phyloP scores from a whole-genome alignment of 2,329 filamentous ascomycete genomes.

The Fusarium pseudocircinatum region DNA sequence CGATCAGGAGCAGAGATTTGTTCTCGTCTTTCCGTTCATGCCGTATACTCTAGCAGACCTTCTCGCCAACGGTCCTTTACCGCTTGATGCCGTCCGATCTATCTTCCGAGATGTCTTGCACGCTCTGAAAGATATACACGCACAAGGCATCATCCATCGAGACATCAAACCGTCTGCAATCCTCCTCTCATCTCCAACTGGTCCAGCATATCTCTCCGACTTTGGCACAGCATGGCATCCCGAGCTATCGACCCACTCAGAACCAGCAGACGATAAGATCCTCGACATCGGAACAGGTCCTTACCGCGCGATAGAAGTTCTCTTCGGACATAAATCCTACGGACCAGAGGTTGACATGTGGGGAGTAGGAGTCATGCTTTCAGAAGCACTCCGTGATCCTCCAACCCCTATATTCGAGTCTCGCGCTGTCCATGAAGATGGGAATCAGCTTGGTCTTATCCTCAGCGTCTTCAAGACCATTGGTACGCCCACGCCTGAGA shows the following conservation, averaged over 20 bases:
- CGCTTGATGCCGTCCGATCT: slow-evolving; percentile 45
- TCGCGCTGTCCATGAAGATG: slow-evolving; percentile 76
- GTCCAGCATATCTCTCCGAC: slow-evolving; percentile 83
- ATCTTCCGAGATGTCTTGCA: slow-evolving; percentile 74
- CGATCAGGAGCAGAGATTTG: slow-evolving; percentile 74
- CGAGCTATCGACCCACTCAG: slow-evolving; percentile 64
- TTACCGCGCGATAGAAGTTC: slow-evolving; percentile 88
- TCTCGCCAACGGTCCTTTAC: slow-evolving; percentile 59
- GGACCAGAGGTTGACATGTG: slow-evolving; percentile 83
- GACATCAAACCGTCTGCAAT: slow-evolving; percentile 95
- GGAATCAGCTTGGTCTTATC: slow-evolving; percentile 90
- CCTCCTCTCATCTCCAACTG: slow-evolving; percentile 71
- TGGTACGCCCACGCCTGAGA: slow-evolving; percentile 82
- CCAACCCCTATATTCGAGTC: slow-evolving; percentile 82
- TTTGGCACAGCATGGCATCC: slow-evolving; percentile 93
- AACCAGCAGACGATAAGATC: slow-evolving; percentile 78
- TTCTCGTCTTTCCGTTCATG: slow-evolving; percentile 88
- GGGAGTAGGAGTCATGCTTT: slow-evolving; percentile 85
- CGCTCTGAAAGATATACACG: slow-evolving; percentile 77
- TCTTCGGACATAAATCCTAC: slow-evolving; percentile 86
- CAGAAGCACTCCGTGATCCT: slow-evolving; percentile 71
- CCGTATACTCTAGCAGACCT: slow-evolving; percentile 76
- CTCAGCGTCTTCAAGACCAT: slow-evolving; percentile 91
- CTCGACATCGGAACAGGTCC: slow-evolving; percentile 93
- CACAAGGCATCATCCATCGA: slow-evolving; percentile 83